phyloP scores from a whole-genome alignment of 305 asterid genomes.

The Fraxinus xanthoxyloides region DNA sequence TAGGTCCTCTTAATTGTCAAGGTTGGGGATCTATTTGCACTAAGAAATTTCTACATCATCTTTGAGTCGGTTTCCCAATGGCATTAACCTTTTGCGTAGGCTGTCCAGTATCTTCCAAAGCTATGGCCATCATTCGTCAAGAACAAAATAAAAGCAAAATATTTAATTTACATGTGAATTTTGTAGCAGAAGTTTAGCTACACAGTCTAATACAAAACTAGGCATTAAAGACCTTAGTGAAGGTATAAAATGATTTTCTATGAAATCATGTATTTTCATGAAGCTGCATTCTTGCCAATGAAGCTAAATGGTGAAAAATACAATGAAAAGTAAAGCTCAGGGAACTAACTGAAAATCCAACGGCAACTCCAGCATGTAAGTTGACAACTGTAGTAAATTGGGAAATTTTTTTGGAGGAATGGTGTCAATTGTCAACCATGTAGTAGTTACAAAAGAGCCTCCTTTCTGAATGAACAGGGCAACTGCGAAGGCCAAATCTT shows the following conservation, averaged over 20 bases:
- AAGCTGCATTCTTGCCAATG: not conserved
- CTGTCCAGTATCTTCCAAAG: constrained; percentile 79
- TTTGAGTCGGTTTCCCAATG: constrained; percentile 61
- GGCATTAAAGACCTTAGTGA: not conserved
- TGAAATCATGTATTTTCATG: not conserved
- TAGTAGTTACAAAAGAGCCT: constrained; percentile 90
- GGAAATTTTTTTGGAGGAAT: not conserved
- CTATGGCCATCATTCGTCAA: constrained; percentile 60
- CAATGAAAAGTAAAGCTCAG: not conserved
- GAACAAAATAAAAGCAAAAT: constrained; percentile 2
- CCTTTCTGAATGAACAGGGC: constrained; percentile 89
- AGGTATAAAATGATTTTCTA: not conserved
- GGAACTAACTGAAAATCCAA: constrained; percentile 78
- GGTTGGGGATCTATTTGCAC: not conserved
- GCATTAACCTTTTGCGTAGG: not conserved
- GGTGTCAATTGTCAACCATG: constrained; percentile 52
- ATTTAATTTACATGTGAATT: not conserved
- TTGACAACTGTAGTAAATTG: constrained; percentile 34
- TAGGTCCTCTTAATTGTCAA: not conserved
- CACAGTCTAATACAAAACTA: not conserved
- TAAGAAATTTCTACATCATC: constrained; percentile 49
- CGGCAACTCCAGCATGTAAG: constrained; percentile 73
- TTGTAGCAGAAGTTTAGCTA: not conserved
- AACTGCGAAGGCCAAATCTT: constrained; percentile 86
- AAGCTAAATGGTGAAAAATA: not conserved